Evolutionary conservation across 164 flowering plant genomes (phyloP), one percentile per base, ranked within the genome.

Genomic region (Nymphaea colorata): DNA sequence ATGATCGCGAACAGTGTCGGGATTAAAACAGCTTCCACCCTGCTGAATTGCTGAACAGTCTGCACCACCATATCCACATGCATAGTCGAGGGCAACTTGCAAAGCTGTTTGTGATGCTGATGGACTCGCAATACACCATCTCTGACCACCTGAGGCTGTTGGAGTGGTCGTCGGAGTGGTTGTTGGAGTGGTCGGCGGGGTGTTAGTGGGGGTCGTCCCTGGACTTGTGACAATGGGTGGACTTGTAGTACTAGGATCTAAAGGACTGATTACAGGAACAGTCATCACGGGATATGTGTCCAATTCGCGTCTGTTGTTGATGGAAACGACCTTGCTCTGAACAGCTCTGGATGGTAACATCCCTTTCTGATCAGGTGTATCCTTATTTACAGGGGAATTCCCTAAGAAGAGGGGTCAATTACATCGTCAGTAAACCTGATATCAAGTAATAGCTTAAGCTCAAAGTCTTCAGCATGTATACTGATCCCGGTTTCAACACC

Each of bases 31-130:
- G n/a, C 79, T 74, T 41, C 88, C 91, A 17, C 83, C 77, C n/a
- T 71, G 73, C 67, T 87, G 95, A 67, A 92, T 88, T 41, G 79
- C 78, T 2, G 91, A 79, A 64, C 98, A 92, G 51, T 90, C 96
- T 14, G 89, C 85, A 4, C 94, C 89, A 2, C 98, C 94, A 59
- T 75, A 75, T 14, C 98, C 96, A 69, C 98, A 92, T 6, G 98
- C 98, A 74, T 86, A 92, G 74, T 92, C 98, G 5, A 92, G 71
- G 36, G 90, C 98, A 0, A 78, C 87, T 75, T 92, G 98, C 59
- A 92, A 67, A 11, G 89, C 88, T 0, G 77, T 76, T 65, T 79
- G 82, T 25, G 96, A 83, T 44, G 90, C 89, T 45, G 77, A 64
- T 66, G 76, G 84, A 74, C 73, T 86, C 11, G 96, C 93, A 44